phyloP scores from a whole-genome alignment of 495 filamentous ascomycete genomes.

The Penicillium silybi region DNA sequence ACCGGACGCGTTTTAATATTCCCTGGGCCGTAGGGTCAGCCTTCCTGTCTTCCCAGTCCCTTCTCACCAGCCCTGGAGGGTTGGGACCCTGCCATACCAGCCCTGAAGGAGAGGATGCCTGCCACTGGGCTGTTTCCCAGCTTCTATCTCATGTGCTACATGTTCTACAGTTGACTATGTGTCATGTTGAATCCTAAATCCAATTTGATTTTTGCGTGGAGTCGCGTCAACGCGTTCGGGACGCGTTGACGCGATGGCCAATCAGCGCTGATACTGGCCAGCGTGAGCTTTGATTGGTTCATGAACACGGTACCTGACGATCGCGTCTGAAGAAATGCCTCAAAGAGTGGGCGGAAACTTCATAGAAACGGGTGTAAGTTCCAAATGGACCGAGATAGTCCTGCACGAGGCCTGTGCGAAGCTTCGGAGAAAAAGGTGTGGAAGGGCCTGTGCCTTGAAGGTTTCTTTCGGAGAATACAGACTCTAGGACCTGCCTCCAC shows the following conservation, averaged over 20 bases:
- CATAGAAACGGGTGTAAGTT: neutral
- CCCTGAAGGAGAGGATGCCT: neutral
- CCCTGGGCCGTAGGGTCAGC: neutral
- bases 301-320: neutral
- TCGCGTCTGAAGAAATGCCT: neutral
- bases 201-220: too few relatives aligned
- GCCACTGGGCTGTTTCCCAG: neutral
- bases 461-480: neutral
- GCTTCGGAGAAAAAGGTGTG: neutral
- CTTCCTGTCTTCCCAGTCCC: slow-evolving; percentile 3
- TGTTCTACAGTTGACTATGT: neutral
- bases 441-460: neutral
- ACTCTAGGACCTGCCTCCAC: neutral
- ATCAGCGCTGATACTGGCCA: slow-evolving; percentile 5
- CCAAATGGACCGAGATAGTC: neutral
- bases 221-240: slow-evolving; percentile 10
- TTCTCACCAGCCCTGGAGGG: slow-evolving; percentile 3
- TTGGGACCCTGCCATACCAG: neutral
- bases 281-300: neutral
- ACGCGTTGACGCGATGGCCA: slow-evolving; percentile 20
- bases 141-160: neutral
- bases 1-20: slow-evolving; percentile 7
- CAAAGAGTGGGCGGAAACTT: neutral
- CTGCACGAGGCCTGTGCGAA: neutral
- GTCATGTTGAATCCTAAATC: neutral